Percentiles rank a stretch among this genome's conserved stretches.
These are phyloP conservation scores for Aureobasidium namibiae DNA, from an alignment of 2,329 filamentous ascomycete genomes.

Conservation along the genomic window DNA sequence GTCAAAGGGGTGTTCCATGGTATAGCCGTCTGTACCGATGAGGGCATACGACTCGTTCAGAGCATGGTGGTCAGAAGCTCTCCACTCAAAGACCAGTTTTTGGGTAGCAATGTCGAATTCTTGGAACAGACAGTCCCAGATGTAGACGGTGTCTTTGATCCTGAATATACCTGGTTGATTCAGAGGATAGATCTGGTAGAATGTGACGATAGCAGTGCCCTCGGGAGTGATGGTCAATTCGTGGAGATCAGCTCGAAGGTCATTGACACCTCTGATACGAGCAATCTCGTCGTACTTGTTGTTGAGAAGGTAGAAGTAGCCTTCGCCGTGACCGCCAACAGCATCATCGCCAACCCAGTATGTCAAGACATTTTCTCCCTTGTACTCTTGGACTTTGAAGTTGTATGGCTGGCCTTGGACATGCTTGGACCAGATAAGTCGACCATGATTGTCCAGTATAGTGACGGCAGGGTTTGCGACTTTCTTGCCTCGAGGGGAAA, in stretches of 20 bases:
- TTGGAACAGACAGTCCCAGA: constrained; percentile 35
- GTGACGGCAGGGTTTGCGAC: not conserved
- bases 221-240: constrained; percentile 35
- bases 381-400: constrained; percentile 37
- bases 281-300: constrained; percentile 29
- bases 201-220: constrained; percentile 18
- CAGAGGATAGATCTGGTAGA: constrained; percentile 3
- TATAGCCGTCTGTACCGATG: not conserved
- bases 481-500: constrained; percentile 3
- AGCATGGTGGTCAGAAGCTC: constrained; percentile 33
- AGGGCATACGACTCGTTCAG: constrained; percentile 14
- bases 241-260: constrained; percentile 32
- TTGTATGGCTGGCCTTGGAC: constrained; percentile 34
- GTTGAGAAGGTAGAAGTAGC: constrained; percentile 37
- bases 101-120: constrained; percentile 36
- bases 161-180: constrained; percentile 4
- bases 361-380: constrained; percentile 37
- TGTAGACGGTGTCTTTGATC: constrained; percentile 8
- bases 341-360: constrained; percentile 43
- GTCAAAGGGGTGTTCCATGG: constrained; percentile 23
- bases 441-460: constrained; percentile 12
- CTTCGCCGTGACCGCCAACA: constrained; percentile 40
- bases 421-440: constrained; percentile 5
- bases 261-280: constrained; percentile 31
- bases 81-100: constrained; percentile 36